Evolutionary conservation across 2,329 filamentous ascomycete genomes (phyloP), one percentile per base, ranked within the genome.

Genomic region (Aspergillus jensenii): DNA sequence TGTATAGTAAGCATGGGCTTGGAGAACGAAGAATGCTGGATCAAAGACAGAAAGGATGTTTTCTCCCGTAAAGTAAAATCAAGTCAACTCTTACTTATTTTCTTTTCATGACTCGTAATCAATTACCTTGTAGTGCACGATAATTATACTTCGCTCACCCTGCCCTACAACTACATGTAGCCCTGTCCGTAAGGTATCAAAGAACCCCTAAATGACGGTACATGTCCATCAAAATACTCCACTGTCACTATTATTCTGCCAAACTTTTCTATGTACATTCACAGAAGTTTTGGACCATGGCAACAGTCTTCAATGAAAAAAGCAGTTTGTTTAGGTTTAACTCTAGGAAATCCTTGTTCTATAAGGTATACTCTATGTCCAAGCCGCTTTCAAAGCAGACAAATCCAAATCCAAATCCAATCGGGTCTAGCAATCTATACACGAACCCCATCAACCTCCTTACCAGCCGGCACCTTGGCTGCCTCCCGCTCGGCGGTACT

Each of bases 401-500:
- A 27, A 33, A 48, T n/a, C 14, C 23, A 15, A n/a, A 47, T 9
- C 2, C 21, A 27, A 33, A 48, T n/a, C 14, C 23, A 15, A n/a
- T n/a, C 35, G 35, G 35, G 14, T 48, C 27, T 35, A 48, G 27
- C 35, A 9, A 23, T 56, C 58, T 57, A 65, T 57, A 58, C 56
- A 15, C 71, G 67, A 8, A 65, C 63, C 3, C 71, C 73, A 31
- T 71, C 58, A 12, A 74, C 66, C 58, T 75, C 71, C 52, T 67
- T 65, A 14, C 69, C 73, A 46, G 62, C 65, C 1, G 69, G 65
- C 15, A 72, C 71, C 64, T 74, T 74, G 14, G 68, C 66, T 0
- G 67, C 56, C 51, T 76, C 68, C 17, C 72, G 66, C 53, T 75
- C 73, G 21, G 68, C 72, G 27, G 63, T 67, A 56, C 71, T 76